Evolutionary conservation across 2,329 filamentous ascomycete species (phyloP).

Genomic region (Penicillium sp.): DNA sequence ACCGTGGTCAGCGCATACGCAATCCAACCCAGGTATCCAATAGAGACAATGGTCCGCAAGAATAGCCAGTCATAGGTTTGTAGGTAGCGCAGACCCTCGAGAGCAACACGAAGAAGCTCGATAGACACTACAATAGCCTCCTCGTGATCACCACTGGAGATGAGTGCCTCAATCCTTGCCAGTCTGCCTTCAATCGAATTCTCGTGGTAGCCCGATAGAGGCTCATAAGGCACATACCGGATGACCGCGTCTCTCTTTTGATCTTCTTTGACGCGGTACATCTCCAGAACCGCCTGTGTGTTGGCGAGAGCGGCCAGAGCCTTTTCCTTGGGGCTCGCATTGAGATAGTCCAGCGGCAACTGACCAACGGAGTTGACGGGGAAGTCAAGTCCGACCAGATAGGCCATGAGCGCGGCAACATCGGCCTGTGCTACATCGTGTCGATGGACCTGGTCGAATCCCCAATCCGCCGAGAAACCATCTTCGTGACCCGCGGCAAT

Average conservation of each 20-base stretch:
- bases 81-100: slow-evolving; percentile 85
- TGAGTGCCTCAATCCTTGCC: slow-evolving; percentile 64
- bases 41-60: slow-evolving; percentile 78
- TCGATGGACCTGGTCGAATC: slow-evolving; percentile 72
- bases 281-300: slow-evolving; percentile 82
- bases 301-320: slow-evolving; percentile 82
- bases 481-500: slow-evolving; percentile 82
- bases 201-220: slow-evolving; percentile 62
- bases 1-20: slow-evolving; percentile 87
- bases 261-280: slow-evolving; percentile 92
- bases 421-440: slow-evolving; percentile 94
- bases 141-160: slow-evolving; percentile 64
- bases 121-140: slow-evolving; percentile 77
- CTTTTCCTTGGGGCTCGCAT: slow-evolving; percentile 70
- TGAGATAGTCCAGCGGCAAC: slow-evolving; percentile 78
- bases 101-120: slow-evolving; percentile 69
- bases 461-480: slow-evolving; percentile 83
- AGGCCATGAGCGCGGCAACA: slow-evolving; percentile 92
- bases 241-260: slow-evolving; percentile 74
- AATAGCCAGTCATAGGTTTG: slow-evolving; percentile 99
- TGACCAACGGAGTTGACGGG: slow-evolving; percentile 96
- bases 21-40: slow-evolving; percentile 94
- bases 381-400: slow-evolving; percentile 81
- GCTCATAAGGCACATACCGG: slow-evolving; percentile 71
- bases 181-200: slow-evolving; percentile 64